phyloP scores from a whole-genome alignment of 2,329 filamentous ascomycete species.

The Trichoderma cornu-damae region DNA sequence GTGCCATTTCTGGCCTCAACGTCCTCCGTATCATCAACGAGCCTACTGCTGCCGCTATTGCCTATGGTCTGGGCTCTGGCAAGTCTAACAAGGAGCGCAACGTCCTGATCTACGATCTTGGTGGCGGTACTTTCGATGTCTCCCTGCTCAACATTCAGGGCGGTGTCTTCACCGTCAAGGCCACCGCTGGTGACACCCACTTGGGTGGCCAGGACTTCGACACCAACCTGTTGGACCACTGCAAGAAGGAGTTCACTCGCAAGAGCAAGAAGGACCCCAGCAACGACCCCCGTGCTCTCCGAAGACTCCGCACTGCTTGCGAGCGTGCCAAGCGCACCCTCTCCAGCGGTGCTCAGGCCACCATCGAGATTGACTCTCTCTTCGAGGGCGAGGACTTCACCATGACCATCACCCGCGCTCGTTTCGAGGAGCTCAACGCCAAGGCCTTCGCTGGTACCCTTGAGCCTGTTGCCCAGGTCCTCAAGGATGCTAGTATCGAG shows the following conservation, averaged over 20 bases:
- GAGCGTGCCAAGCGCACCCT: slow-evolving; percentile 99
- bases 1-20: slow-evolving; percentile 94
- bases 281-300: slow-evolving; percentile 83
- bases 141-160: slow-evolving; percentile 98
- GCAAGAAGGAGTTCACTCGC: slow-evolving; percentile 88
- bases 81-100: slow-evolving; percentile 98
- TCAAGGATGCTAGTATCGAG: slow-evolving; percentile 84
- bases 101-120: slow-evolving; percentile 98
- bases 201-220: slow-evolving; percentile 96
- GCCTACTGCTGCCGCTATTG: slow-evolving; percentile 95
- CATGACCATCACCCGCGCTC: slow-evolving; percentile 93
- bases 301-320: slow-evolving; percentile 93
- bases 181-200: slow-evolving; percentile 95
- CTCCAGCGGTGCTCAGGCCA: slow-evolving; percentile 94
- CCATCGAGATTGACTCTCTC: slow-evolving; percentile 96
- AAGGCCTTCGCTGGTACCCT: slow-evolving; percentile 92
- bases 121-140: slow-evolving; percentile 99
- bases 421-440: slow-evolving; percentile 97
- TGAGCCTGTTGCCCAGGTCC: slow-evolving; percentile 91
- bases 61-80: slow-evolving; percentile 92
- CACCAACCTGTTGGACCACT: slow-evolving; percentile 90
- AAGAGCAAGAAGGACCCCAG: slow-evolving; percentile 73
- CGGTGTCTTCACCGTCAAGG: slow-evolving; percentile 98
- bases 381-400: slow-evolving; percentile 98
- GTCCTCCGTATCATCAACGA: slow-evolving; percentile 99